Conservation (phyloP, 2,329 filamentous ascomycete species). For the Pseudopyricularia javanii region DNA sequence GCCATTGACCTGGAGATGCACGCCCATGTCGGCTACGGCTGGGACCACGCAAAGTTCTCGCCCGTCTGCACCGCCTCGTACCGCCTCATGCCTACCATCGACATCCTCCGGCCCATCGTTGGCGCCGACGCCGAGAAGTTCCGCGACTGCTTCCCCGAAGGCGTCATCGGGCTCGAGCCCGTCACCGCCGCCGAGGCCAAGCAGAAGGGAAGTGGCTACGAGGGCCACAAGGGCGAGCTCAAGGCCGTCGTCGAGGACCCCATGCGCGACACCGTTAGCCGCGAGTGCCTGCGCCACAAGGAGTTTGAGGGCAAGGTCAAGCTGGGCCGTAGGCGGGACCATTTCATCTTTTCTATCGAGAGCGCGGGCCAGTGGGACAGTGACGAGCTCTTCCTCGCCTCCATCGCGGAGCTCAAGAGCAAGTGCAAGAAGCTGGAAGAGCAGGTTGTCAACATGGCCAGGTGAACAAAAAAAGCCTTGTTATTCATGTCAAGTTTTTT, state of each 20-base stretch:
- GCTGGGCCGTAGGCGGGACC: conserved; percentile 78
- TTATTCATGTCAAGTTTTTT: conserved; percentile 8
- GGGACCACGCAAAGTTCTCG: conserved; percentile 94
- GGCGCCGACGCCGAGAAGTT: conserved; percentile 85
- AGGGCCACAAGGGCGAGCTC: conserved; percentile 63
- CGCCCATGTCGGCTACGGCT: conserved; percentile 86
- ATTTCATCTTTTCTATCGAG: conserved; percentile 95
- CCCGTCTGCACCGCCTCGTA: conserved; percentile 93
- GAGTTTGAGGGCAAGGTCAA: conserved; percentile 96
- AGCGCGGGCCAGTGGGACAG: conserved; percentile 92
- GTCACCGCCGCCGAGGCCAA: conserved; percentile 56
- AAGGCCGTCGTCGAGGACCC: conserved; percentile 82
- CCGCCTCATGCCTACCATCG: conserved; percentile 77
- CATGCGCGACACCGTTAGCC: conserved; percentile 90
- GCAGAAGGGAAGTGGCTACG: conserved; percentile 50
- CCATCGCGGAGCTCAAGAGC: conserved; percentile 69
- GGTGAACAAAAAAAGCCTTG: conserved; percentile 16
- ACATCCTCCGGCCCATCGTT: conserved; percentile 71
- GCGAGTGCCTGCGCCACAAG: conserved; percentile 80
- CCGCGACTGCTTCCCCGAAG: conserved; percentile 72
- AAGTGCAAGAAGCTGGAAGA: conserved; percentile 69
- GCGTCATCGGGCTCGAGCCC: conserved; percentile 71
- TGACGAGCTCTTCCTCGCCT: conserved; percentile 85
- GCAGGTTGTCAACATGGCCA: conserved; percentile 54
- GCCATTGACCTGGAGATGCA: conserved; percentile 78